Evolutionary conservation across 2,329 filamentous ascomycete species (phyloP).

Genomic region (Shiraia sp.): DNA sequence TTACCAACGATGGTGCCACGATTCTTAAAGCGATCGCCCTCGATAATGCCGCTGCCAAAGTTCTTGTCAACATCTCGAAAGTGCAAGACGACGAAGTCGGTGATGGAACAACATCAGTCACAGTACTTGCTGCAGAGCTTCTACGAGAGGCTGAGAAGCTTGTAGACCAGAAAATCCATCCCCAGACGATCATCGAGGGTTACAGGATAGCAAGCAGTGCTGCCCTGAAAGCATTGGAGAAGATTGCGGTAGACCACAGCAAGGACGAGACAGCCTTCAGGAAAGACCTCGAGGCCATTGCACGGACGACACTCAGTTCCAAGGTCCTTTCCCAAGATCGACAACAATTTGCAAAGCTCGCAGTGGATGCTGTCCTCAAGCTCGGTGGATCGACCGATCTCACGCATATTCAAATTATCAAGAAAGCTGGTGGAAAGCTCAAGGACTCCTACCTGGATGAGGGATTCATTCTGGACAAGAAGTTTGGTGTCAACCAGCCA

Average conservation of each 20-base stretch:
- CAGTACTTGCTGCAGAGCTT: slow-evolving; percentile 91
- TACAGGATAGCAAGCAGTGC: slow-evolving; percentile 96
- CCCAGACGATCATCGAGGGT: slow-evolving; percentile 98
- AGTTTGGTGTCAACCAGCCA: slow-evolving; percentile 97
- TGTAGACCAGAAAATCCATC: slow-evolving; percentile 97
- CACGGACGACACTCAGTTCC: slow-evolving; percentile 92
- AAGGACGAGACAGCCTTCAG: slow-evolving; percentile 81
- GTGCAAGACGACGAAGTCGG: slow-evolving; percentile 99
- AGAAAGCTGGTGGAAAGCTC: slow-evolving; percentile 97
- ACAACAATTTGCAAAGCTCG: slow-evolving; percentile 86
- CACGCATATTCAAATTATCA: slow-evolving; percentile 98
- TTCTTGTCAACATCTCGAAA: slow-evolving; percentile 98
- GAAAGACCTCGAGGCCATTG: slow-evolving; percentile 87
- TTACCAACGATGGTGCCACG: slow-evolving; percentile 97
- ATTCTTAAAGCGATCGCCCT: slow-evolving; percentile 98
- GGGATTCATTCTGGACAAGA: slow-evolving; percentile 98
- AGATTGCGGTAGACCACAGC: slow-evolving; percentile 87
- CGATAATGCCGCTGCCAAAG: slow-evolving; percentile 97
- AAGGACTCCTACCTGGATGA: slow-evolving; percentile 97
- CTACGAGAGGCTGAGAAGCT: slow-evolving; percentile 96
- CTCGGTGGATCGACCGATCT: slow-evolving; percentile 90
- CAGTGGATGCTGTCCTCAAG: slow-evolving; percentile 87
- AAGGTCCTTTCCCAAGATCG: slow-evolving; percentile 96
- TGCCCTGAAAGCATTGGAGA: slow-evolving; percentile 81
- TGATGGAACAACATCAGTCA: slow-evolving; percentile 97